Base-by-base conservation (phyloP, 345 rosid genomes). In the Odontarrhena argentea region DNA sequence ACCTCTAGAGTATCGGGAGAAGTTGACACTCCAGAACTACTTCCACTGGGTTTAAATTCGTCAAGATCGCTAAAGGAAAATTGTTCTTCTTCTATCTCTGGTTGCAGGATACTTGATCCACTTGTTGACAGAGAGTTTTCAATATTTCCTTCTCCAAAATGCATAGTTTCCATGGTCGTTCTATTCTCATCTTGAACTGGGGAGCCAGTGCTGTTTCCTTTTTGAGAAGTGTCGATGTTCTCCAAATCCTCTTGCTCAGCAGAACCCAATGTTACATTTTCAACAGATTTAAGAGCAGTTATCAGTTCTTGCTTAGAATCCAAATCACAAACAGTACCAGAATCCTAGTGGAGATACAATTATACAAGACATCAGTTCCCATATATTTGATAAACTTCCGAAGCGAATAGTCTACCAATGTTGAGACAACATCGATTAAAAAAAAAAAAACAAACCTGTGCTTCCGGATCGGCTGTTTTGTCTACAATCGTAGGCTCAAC, bases 21-120 rank as follows among this genome's bases (percentile, higher is more conserved):
- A 42, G 44, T 55, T 52, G 78, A 67, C 55, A 59, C 78, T 43
- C 41, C 63, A 14, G 45, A n/a, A 47, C 56, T 65, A 64, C 43
- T 45, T 54, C 74, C 74, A 14, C 46, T 62, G 42, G 60, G 60
- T 65, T 81, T 77, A 42, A 44, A 63, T 55, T 80, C 85, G 53
- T 76, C 87, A 72, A 83, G 76, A 79, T 88, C 92, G 50, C 87
- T 62, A 69, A 90, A 85, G 65, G 69, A 78, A 71, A 93, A 87
- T 32, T 90, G 92, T 51, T 84, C 97, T 37, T 85, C 98, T 63
- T 84, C 89, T 74, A 77, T 69, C 69, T 81, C 83, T 13, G 76
- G 70, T 12, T 55, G 65, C 57, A 74, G 68, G 76, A 70, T 26
- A 51, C 78, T 77, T 48, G 8, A 40, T 12, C 52, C 63, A 59